Percentiles rank a stretch among this genome's conserved stretches.
Evolutionary conservation across 768 basidiomycete genomes (phyloP).

Genomic region (Trametes meyenii): DNA sequence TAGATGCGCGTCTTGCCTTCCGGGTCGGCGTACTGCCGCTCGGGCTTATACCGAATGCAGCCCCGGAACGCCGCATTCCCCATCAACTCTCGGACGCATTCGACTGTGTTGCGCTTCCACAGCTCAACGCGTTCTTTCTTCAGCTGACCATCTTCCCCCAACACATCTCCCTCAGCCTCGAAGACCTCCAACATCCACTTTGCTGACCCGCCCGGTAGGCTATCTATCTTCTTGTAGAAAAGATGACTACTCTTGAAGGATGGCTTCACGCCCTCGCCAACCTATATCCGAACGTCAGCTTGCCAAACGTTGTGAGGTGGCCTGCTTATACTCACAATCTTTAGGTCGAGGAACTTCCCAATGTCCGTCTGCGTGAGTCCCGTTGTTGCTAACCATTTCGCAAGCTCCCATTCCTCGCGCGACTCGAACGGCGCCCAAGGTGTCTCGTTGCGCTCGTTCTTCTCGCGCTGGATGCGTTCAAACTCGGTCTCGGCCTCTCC

Average conservation of each 20-base stretch:
- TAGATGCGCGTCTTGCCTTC: constrained; percentile 26
- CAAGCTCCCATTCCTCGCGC: constrained; percentile 39
- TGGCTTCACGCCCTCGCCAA: constrained; percentile 14
- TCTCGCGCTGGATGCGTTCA: constrained; percentile 17
- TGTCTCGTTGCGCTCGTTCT: neutral
- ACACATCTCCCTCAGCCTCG: constrained; percentile 10
- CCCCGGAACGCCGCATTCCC: constrained; percentile 34
- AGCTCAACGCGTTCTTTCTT: constrained; percentile 25
- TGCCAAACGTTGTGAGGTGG: neutral
- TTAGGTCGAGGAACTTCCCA: constrained; percentile 37
- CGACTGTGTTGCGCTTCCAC: constrained; percentile 32
- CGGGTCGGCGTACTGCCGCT: constrained; percentile 7
- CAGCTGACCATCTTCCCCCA: constrained; percentile 16
- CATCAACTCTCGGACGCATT: constrained; percentile 32
- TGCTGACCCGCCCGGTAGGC: constrained; percentile 26
- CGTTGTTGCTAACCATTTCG: constrained; percentile 35
- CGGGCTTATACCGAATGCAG: constrained; percentile 32
- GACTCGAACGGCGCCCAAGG: constrained; percentile 33
- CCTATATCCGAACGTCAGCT: constrained; percentile 17
- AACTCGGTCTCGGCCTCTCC: constrained; percentile 20
- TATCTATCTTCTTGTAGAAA: constrained; percentile 33
- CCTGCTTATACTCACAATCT: constrained; percentile 27
- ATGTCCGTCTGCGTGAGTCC: constrained; percentile 32
- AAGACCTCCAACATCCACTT: constrained; percentile 31
- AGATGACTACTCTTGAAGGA: constrained; percentile 33